These are phyloP conservation scores for Nemania bipapillata DNA, from an alignment of 2,329 filamentous ascomycete species.

Conservation along the genomic window DNA sequence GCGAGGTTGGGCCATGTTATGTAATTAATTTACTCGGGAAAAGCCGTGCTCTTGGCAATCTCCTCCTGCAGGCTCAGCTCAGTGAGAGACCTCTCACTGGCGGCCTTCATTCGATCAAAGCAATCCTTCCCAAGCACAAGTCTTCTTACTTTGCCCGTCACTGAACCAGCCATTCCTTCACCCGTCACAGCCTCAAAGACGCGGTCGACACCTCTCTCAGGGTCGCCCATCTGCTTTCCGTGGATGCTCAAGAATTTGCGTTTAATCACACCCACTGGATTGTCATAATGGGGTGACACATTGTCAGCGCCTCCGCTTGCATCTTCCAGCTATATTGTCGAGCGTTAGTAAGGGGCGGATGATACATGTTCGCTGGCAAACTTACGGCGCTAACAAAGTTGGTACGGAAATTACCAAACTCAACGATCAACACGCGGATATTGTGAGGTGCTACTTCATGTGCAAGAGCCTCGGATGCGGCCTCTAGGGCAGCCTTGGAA, in stretches of 20 bases:
- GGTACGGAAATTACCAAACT: constrained; percentile 57
- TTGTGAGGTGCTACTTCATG: constrained; percentile 52
- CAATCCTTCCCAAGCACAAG: constrained; percentile 54
- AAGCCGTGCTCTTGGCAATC: constrained; percentile 21
- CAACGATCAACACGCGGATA: constrained; percentile 55
- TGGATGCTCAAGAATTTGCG: constrained; percentile 36
- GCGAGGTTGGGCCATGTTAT: too few species aligned
- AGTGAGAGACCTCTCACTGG: constrained; percentile 30
- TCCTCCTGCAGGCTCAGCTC: constrained; percentile 35
- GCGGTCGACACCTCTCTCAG: constrained; percentile 50
- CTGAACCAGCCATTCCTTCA: constrained; percentile 42
- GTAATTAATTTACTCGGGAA: background rate
- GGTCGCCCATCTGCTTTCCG: constrained; percentile 50
- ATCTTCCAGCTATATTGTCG: constrained; percentile 15
- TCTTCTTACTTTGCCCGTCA: constrained; percentile 50
- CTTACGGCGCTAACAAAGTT: constrained; percentile 50
- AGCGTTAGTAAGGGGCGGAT: background rate
- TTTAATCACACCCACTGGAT: constrained; percentile 29
- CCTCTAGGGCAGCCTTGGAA: constrained; percentile 56
- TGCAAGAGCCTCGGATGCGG: constrained; percentile 53
- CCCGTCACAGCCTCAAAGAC: constrained; percentile 54
- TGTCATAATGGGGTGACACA: constrained; percentile 33
- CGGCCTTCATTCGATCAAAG: constrained; percentile 36
- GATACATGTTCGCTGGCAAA: background rate
- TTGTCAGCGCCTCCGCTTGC: constrained; percentile 6